These are phyloP conservation scores for Diaporthe sp. DNA, from an alignment of 2,329 filamentous ascomycete genomes.

Conservation along the genomic window DNA sequence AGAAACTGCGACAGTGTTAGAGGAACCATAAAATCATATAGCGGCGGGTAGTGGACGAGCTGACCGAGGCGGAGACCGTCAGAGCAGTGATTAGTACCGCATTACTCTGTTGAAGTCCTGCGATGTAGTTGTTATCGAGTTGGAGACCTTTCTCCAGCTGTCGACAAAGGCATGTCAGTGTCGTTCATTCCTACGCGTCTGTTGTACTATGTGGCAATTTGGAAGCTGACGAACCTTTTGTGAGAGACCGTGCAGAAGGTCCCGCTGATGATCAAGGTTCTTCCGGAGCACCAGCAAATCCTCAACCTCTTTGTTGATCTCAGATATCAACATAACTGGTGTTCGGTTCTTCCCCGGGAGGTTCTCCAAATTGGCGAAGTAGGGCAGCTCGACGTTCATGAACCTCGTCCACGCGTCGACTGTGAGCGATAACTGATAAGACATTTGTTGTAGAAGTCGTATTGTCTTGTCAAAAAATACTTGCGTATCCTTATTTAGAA, in stretches of 20 bases:
- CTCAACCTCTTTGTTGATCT: conserved; percentile 5
- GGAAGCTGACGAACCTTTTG: background rate
- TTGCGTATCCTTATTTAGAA: background rate
- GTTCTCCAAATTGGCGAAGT: background rate
- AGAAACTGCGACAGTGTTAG: background rate
- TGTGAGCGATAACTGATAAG: background rate
- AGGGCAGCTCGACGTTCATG: background rate
- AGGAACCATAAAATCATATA: accelerated
- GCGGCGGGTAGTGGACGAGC: background rate
- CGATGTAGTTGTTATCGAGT: background rate
- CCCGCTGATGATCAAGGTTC: conserved; percentile 3
- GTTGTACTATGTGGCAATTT: no score
- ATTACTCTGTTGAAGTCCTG: background rate
- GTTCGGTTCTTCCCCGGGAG: background rate
- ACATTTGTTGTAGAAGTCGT: background rate
- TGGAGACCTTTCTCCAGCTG: conserved; percentile 7
- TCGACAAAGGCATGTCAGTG: background rate
- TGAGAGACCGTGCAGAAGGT: background rate
- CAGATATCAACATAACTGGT: background rate
- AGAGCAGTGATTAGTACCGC: background rate
- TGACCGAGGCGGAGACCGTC: background rate
- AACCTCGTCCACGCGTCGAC: background rate
- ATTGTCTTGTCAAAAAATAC: background rate
- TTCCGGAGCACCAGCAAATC: background rate
- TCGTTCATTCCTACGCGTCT: no score